Evolutionary conservation across 768 basidiomycete genomes (phyloP).

Genomic region (Saitozyma sp.): DNA sequence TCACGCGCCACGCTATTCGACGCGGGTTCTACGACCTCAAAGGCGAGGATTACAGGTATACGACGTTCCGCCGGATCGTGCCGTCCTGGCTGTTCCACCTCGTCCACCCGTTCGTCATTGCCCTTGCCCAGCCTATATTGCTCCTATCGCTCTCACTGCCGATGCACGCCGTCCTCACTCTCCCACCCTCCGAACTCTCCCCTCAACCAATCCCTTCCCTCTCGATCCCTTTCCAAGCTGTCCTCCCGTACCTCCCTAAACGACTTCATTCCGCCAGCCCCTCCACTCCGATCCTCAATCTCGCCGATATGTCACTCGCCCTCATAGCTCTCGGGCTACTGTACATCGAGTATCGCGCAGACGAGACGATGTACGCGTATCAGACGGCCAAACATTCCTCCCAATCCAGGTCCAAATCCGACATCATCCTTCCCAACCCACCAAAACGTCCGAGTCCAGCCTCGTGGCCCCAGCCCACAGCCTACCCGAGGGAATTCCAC

Average conservation of each 20-base stretch:
- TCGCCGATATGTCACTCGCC: constrained; percentile 67
- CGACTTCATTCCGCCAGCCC: constrained; percentile 46
- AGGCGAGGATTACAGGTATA: constrained; percentile 80
- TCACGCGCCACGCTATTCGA: constrained; percentile 79
- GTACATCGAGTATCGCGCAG: constrained; percentile 74
- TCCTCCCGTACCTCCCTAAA: constrained; percentile 22
- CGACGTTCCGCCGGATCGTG: constrained; percentile 65
- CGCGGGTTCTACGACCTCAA: constrained; percentile 71
- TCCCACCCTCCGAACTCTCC: constrained; percentile 39
- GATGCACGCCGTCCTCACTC: constrained; percentile 51
- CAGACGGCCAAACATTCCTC: constrained; percentile 66
- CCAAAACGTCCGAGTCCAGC: constrained; percentile 8
- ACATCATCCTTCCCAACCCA: constrained; percentile 57
- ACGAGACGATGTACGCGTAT: constrained; percentile 87
- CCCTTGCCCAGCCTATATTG: constrained; percentile 75
- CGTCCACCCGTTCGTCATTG: constrained; percentile 71
- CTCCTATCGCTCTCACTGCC: constrained; percentile 63
- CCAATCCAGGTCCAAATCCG: constrained; percentile 39
- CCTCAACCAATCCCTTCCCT: constrained; percentile 19
- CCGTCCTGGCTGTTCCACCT: constrained; percentile 63
- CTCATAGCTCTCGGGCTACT: constrained; percentile 63
- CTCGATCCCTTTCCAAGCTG: constrained; percentile 15
- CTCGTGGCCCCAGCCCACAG: constrained; percentile 17
- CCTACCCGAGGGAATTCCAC: constrained; percentile 47
- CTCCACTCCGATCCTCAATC: constrained; percentile 60